A percentile compares a stretch with the other conserved stretches of the same genome.
Evolutionary conservation across 1,284 basidiomycete genomes (phyloP).

Genomic region (Microbotryum lychnidis-dioicae): DNA sequence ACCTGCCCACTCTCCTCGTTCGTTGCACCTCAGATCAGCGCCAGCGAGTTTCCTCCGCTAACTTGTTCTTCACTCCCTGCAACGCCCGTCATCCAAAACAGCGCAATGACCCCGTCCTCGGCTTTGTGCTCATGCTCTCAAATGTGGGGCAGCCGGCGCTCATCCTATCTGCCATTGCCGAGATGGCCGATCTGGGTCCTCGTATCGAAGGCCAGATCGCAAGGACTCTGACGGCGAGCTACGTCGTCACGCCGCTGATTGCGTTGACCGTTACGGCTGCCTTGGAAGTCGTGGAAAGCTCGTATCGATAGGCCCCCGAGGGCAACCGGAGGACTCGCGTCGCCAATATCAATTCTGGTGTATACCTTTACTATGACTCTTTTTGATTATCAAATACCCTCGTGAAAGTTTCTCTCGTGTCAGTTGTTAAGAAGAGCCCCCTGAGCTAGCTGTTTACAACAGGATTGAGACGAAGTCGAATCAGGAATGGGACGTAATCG

Average conservation of each 20-base stretch:
- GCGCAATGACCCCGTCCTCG: constrained; percentile 31
- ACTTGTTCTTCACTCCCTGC: neutral
- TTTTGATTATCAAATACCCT: no score
- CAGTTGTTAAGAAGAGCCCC: no score
- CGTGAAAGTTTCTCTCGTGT: no score
- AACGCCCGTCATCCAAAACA: neutral
- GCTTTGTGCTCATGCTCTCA: constrained; percentile 38
- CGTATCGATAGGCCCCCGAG: no score
- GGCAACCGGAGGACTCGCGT: no score
- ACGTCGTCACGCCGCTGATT: constrained; percentile 37
- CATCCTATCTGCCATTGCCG: constrained; percentile 37
- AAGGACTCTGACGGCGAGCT: constrained; percentile 35
- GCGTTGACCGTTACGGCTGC: constrained; percentile 33
- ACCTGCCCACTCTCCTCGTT: constrained; percentile 31
- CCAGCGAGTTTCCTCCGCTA: neutral
- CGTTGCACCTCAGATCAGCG: neutral
- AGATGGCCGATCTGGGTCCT: constrained; percentile 34
- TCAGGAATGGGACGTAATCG: no score
- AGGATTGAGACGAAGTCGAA: no score
- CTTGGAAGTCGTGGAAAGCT: neutral
- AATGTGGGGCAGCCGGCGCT: constrained; percentile 41
- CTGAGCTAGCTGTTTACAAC: no score
- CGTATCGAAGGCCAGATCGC: constrained; percentile 35
- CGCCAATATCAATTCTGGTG: no score
- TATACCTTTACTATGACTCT: no score